A percentile compares a stretch with the other conserved stretches of the same genome.
Conservation (phyloP, 352 stramenopile species). For the Bremia lactucae region DNA sequence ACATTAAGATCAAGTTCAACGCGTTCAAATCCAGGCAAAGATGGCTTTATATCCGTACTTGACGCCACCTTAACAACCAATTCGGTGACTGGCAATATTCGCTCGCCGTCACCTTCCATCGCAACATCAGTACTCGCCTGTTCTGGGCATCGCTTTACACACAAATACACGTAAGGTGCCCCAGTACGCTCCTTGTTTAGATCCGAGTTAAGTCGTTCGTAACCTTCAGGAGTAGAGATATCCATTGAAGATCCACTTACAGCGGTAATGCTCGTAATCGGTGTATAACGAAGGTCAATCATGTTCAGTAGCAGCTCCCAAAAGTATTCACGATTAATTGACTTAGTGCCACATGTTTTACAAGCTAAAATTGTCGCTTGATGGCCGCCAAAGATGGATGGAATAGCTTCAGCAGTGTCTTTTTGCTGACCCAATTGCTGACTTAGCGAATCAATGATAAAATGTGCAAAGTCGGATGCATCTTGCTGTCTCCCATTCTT, state of each 20-base stretch:
- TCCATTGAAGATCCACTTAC: slow-evolving; percentile 64
- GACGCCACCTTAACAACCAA: slow-evolving; percentile 61
- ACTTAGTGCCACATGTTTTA: slow-evolving; percentile 74
- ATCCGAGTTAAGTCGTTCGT: slow-evolving; percentile 72
- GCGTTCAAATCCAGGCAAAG: slow-evolving; percentile 59
- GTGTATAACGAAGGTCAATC: slow-evolving; percentile 82
- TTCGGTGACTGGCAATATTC: slow-evolving; percentile 64
- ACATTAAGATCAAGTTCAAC: slow-evolving; percentile 78
- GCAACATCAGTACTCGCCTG: slow-evolving; percentile 17
- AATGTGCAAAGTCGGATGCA: slow-evolving; percentile 82
- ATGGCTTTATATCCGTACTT: slow-evolving; percentile 46
- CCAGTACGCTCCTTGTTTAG: slow-evolving; percentile 76
- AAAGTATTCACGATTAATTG: slow-evolving; percentile 80
- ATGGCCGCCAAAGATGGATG: slow-evolving; percentile 64
- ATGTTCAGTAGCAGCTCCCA: slow-evolving; percentile 86
- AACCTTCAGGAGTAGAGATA: slow-evolving; percentile 52
- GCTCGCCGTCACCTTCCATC: slow-evolving; percentile 20
- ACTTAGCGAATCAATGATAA: slow-evolving; percentile 70
- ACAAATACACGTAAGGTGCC: slow-evolving; percentile 78
- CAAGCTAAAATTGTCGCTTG: slow-evolving; percentile 77
- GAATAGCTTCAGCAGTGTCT: slow-evolving; percentile 43
- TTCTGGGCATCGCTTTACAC: slow-evolving; percentile 62
- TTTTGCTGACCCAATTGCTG: slow-evolving; percentile 58
- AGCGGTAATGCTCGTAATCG: slow-evolving; percentile 69
- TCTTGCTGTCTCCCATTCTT: slow-evolving; percentile 79